Conservation (phyloP, 192 early-diverging fungal genomes). For the Linnemannia elongata region DNA sequence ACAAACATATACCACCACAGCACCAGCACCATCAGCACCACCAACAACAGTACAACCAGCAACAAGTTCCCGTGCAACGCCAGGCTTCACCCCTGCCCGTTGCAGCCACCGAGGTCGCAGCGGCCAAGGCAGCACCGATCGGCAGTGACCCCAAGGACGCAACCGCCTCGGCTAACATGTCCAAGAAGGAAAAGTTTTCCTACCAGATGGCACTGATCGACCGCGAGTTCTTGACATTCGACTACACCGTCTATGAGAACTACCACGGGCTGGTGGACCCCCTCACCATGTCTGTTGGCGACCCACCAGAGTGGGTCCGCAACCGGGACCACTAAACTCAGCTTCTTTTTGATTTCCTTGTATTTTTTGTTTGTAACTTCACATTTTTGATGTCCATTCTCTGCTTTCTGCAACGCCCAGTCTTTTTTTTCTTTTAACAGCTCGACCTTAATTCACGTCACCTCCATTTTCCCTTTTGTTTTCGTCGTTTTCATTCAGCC, state of each 20-base stretch:
- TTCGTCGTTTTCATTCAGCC: neutral
- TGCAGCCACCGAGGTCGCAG: neutral
- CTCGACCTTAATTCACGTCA: neutral
- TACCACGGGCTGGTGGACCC: constrained; percentile 78
- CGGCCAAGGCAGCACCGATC: constrained; percentile 14
- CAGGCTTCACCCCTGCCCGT: constrained; percentile 9
- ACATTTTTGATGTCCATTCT: neutral
- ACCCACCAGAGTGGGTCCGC: constrained; percentile 78
- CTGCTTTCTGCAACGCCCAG: too few species aligned
- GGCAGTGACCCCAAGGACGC: constrained; percentile 1
- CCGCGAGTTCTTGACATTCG: constrained; percentile 81
- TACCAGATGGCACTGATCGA: constrained; percentile 80
- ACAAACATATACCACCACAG: constrained; percentile 23
- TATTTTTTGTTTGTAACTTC: neutral
- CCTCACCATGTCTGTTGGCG: constrained; percentile 68
- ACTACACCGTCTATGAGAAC: constrained; percentile 85
- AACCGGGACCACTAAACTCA: constrained; percentile 37
- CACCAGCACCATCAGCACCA: constrained; percentile 12
- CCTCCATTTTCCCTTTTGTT: neutral
- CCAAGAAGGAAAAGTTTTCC: constrained; percentile 62
- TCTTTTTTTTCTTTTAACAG: too few species aligned
- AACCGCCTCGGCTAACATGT: constrained; percentile 39
- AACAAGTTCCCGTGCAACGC: constrained; percentile 9
- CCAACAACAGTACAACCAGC: constrained; percentile 12
- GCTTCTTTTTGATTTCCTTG: neutral